Base-by-base conservation (phyloP, 345 rosid species). In the Anastatica hierochuntica region DNA sequence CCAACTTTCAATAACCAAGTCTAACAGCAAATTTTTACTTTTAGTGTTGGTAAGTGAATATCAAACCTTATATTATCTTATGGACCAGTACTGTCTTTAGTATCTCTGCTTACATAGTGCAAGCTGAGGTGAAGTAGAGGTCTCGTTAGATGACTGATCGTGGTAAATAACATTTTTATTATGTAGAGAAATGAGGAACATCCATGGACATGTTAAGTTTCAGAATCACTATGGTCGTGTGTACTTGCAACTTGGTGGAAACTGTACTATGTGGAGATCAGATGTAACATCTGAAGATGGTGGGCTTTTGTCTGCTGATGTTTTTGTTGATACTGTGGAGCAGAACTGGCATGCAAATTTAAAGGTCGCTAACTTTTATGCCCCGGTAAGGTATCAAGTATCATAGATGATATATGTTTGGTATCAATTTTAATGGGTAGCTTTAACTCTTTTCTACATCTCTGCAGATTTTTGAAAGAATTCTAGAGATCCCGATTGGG, bases 261-360 rank as follows among this genome's bases (percentile, higher is more conserved):
- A 82, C 66, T 90, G 90, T 71, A 81, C 62, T 68, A 84, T 75
- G 78, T 90, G 96, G 98, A 78, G 85, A 72, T 80, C 89, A 58
- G 88, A 76, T 70, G 66, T 45, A 53, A 56, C 66, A 38, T 82
- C 88, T 64, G 95, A 74, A 72, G 88, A 81, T 68, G 98, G 98
- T 63, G 98, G 98, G 60, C 84, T 85, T 78, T 73, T 90, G 73
- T 83, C 95, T 40, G 80, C 75, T 1, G 86, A 90, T 81, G 97
- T 90, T 66, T 88, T 84, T 66, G 95, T 84, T 26, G 88, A 90
- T 61, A 72, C 30, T 51, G 68, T 90, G 16, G 95, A 81, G 74
- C 97, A 80, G 75, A 75, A 80, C 39, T 90, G 95, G 97, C 94
- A 86, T 73, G 88, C 90, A 50, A 90, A 90, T 74, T 68, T 90